Evolutionary conservation across 306 rosid genomes (phyloP), one percentile per base, ranked within the genome.

Genomic region (Dalbergia cochinchinensis): DNA sequence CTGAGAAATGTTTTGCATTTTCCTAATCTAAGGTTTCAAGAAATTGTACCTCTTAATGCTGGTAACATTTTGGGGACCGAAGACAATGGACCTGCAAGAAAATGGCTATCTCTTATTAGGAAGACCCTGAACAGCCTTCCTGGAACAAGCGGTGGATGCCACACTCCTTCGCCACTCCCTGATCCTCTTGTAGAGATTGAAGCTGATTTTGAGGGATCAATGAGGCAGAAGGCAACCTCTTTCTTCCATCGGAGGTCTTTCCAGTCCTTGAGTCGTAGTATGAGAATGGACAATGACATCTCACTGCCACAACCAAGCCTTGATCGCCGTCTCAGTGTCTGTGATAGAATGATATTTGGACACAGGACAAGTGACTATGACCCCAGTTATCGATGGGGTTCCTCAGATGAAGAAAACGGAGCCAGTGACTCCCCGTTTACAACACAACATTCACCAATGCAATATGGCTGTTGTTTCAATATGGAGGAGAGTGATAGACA

Each of bases 1-100:
- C 12, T 42, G 18, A 11, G 47, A 65, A 67, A 35, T 55, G 7
- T 54, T 20, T 79, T 55, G 55, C 48, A n/a, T 50, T 68, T 44
- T 53, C 71, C 33, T 68, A 69, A 75, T 45, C 69, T 47, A 83
- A 94, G 98, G 85, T 94, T 94, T 87, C 98, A 94, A 85, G 98
- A 94, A 89, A 90, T 94, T 69, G 98, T 94, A 71, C 98, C 98
- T 73, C 85, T 94, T 80, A 94, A 94, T 87, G 98, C 97, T 45
- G 94, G 98, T 37, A 94, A 94, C 77, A 93, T 94, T 71, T 79
- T 94, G 86, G 97, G 98, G 16, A 86, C 97, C 34, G 97, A 94
- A 89, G 98, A 94, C 81, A 91, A 88, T 66, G 98, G 88, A 55
- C 98, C 98, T 7, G 98, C 98, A 7, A 87, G 88, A 69, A 94